Evolutionary conservation across 768 basidiomycete genomes (phyloP), one percentile per base, ranked within the genome.

Genomic region (Termitomyces sp.): DNA sequence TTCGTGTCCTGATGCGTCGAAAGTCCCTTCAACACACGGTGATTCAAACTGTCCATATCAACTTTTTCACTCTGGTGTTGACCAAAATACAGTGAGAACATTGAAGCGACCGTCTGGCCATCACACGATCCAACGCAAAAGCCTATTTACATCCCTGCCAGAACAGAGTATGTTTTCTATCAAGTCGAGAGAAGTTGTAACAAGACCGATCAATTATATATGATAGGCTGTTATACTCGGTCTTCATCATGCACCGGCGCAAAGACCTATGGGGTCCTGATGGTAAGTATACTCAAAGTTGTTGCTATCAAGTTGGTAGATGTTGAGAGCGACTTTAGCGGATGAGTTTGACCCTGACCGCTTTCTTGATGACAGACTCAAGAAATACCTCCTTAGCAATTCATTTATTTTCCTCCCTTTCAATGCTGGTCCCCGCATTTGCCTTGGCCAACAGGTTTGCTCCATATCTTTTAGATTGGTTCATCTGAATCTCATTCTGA

Each of bases 201-300:
- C 5, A 34, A 18, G 18, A 10, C 8, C 31, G 7, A 34, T 37
- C 39, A 24, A 22, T 18, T 29, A 0, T n/a, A 24, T 37, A 24
- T 13, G 1, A 20, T 59, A 82, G 79, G 51, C 64, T 74, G 9
- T 55, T 71, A 0, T 87, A 85, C 63, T 84, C 84, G 5, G 80
- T 86, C 10, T 76, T 86, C 58, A 61, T 82, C 59, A 86, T 87
- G 84, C 86, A 89, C 36, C 72, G 86, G 37, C 75, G 83, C 50
- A 79, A 74, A 50, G 84, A 85, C 53, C 76, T 86, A 3, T 90
- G 86, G 87, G 87, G 86, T 9, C 85, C 86, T 5, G 87, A 87
- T 66, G 85, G 85, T 84, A 65, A 24, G 67, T 57, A n/a, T 16
- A 13, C n/a, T n/a, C n/a, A n/a, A n/a, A n/a, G n/a, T 12, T 34